Base-by-base conservation (phyloP, 1,284 basidiomycete genomes). In the Flammula alnicola region DNA sequence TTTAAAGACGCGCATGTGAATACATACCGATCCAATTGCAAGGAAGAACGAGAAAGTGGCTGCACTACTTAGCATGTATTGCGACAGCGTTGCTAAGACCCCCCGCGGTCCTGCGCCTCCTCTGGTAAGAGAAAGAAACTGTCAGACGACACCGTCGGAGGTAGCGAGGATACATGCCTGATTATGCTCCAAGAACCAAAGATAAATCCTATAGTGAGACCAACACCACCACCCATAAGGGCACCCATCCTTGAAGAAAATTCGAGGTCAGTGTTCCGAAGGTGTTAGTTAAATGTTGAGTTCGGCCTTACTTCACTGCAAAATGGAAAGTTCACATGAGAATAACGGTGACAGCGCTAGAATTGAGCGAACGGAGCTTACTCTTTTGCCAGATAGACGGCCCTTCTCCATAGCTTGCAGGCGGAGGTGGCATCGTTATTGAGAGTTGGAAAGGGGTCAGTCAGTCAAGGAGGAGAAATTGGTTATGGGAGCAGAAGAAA, bases 171-270 rank as follows among this genome's bases (percentile, higher is more conserved):
- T 22, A 67, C 81, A 56, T 60, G 92, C 93, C 93, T 79, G 33
- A 97, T 72, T 65, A 97, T 92, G 58, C 86, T 93, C 75, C 88
- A 95, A 30, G 87, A 85, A 40, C 93, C 94, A 64, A 97, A 97
- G 57, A 97, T 86, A 73, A 97, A 96, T n/a, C 94, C 94, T 63
- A 96, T 95, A 29, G 93, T 95, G 41, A 95, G 78, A 23, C 94
- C 94, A 50, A 96, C 94, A 58, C 91, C 91, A 56, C 85, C 88
- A 55, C 93, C 93, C 92, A 95, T 95, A 52, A 93, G 71, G 40
- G 91, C 92, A 62, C 93, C 93, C 93, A 95, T 95, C 73, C 92
- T 94, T 56, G 44, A 51, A 50, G 29, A 26, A 33, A 36, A 42
- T n/a, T 16, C 43, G 40, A 36, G 37, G 42, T 57, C 31, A 57